Base-by-base conservation (phyloP, 2,329 filamentous ascomycete genomes). In the Cylindrodendrum hubeiense region DNA sequence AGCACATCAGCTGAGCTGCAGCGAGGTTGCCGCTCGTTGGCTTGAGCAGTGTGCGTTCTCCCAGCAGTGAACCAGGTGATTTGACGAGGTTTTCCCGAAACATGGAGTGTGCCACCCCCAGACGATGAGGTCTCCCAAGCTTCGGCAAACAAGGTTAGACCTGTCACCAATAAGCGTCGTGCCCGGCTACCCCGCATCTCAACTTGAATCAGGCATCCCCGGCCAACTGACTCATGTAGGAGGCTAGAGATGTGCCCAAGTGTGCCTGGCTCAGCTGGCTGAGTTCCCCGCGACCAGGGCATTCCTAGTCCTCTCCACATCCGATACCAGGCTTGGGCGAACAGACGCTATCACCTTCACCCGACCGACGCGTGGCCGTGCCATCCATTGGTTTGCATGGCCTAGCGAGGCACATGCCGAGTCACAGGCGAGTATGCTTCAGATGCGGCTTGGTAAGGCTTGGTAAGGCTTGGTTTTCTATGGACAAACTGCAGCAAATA, bases 191-290 rank as follows among this genome's bases (percentile, higher is more conserved):
- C 60, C 60, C 60, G 47, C 60, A 49, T 33, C 47, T 5, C 47
- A 33, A 33, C 28, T 47, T 63, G 60, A 63, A 63, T 63, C 60
- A 63, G 47, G 47, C 49, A n/a, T 49, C 50, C 34, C 49, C 28
- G 41, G 33, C 43, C 47, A 33, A 52, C 54, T 59, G 54, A 63
- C 54, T 63, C 53, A 58, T 63, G 53, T 30, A 39, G 53, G 28
- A 52, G 53, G 60, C 47, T 46, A 61, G 34, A 41, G 58, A 28
- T 22, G 47, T 19, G 24, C 46, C 34, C 41, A 2, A 39, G 47
- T 33, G 46, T n/a, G 49, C 28, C 43, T 47, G 26, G 34, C n/a
- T 22, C 10, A 26, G 43, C 43, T 52, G 21, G 43, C 22, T 30
- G 22, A 26, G 43, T 51, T 41, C 34, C 51, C 24, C 39, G 41